Evolutionary conservation across 1,284 basidiomycete species (phyloP).

Genomic region (Pseudozyma pruni): DNA sequence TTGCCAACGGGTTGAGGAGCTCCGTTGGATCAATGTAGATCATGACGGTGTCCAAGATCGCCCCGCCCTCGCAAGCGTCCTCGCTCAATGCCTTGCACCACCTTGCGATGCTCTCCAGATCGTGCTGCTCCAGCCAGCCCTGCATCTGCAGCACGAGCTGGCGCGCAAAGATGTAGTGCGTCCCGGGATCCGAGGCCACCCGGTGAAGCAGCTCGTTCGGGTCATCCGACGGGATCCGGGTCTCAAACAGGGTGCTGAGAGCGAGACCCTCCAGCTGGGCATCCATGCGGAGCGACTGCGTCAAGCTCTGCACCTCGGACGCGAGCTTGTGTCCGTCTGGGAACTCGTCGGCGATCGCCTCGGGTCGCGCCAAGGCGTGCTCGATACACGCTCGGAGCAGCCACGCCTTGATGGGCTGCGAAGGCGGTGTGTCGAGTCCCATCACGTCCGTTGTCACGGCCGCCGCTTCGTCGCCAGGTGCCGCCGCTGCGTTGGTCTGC

Average conservation of each 20-base stretch:
- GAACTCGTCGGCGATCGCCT: slow-evolving; percentile 48
- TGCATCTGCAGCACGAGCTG: slow-evolving; percentile 33
- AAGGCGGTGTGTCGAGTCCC: slow-evolving; percentile 30
- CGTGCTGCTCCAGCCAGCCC: slow-evolving; percentile 39
- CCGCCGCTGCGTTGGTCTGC: not conserved
- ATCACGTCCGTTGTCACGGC: slow-evolving; percentile 20
- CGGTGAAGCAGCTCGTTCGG: slow-evolving; percentile 35
- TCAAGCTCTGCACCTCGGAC: slow-evolving; percentile 42
- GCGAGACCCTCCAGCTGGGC: slow-evolving; percentile 42
- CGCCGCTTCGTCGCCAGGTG: not conserved
- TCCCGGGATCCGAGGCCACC: slow-evolving; percentile 42
- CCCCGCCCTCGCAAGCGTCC: slow-evolving; percentile 7
- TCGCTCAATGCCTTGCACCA: slow-evolving; percentile 42
- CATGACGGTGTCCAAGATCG: slow-evolving; percentile 43
- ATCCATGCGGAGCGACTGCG: slow-evolving; percentile 43
- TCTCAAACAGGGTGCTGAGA: slow-evolving; percentile 34
- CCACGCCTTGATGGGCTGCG: slow-evolving; percentile 44
- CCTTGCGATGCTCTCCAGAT: slow-evolving; percentile 46
- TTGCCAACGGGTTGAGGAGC: slow-evolving; percentile 31
- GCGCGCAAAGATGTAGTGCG: slow-evolving; percentile 37
- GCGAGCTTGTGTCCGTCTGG: slow-evolving; percentile 42
- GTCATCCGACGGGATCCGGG: slow-evolving; percentile 34
- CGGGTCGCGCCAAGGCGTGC: slow-evolving; percentile 36
- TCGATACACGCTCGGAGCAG: slow-evolving; percentile 48
- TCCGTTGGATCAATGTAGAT: slow-evolving; percentile 45